These are phyloP conservation scores for Trametes meyenii DNA, from an alignment of 768 basidiomycete species.

Conservation along the genomic window DNA sequence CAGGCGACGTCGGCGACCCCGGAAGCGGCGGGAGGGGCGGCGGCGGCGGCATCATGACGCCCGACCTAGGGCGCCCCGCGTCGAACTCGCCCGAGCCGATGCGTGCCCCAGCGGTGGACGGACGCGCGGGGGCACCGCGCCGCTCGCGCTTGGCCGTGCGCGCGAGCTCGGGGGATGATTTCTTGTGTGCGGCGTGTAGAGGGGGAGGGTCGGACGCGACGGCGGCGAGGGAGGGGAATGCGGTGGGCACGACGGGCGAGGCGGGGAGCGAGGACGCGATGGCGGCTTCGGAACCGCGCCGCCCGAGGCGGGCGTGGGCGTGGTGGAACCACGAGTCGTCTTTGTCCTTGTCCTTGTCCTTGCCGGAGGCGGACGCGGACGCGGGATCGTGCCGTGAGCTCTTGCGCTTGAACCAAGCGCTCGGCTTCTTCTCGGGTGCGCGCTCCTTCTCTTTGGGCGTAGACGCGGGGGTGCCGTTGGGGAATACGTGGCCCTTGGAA, in stretches of 20 bases:
- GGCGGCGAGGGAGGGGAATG: conserved; percentile 10
- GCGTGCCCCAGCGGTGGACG: conserved; percentile 44
- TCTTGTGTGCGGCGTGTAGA: conserved; percentile 26
- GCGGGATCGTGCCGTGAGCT: conserved; percentile 37
- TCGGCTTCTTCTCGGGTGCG: conserved; percentile 42
- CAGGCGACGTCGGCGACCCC: conserved; percentile 21
- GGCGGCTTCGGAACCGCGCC: conserved; percentile 16
- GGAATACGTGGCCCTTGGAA: conserved; percentile 19
- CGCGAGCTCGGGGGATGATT: conserved; percentile 27
- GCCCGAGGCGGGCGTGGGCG: not conserved
- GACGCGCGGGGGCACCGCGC: conserved; percentile 30
- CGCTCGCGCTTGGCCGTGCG: conserved; percentile 15
- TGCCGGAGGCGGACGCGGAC: conserved; percentile 3
- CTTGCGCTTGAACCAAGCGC: conserved; percentile 59
- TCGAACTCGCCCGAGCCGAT: conserved; percentile 14
- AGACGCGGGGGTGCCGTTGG: conserved; percentile 31
- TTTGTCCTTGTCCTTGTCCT: conserved; percentile 26
- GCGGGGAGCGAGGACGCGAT: not conserved
- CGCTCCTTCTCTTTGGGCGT: conserved; percentile 30
- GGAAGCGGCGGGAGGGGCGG: conserved; percentile 31
- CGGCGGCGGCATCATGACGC: conserved; percentile 14
- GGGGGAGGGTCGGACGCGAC: conserved; percentile 19
- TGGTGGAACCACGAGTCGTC: not conserved
- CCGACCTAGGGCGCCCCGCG: conserved; percentile 15
- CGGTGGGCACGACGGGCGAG: not conserved